Percentiles rank a stretch among this genome's conserved stretches.
Evolutionary conservation across 148 eudicot genomes (phyloP).

Genomic region (Oxyria digyna): DNA sequence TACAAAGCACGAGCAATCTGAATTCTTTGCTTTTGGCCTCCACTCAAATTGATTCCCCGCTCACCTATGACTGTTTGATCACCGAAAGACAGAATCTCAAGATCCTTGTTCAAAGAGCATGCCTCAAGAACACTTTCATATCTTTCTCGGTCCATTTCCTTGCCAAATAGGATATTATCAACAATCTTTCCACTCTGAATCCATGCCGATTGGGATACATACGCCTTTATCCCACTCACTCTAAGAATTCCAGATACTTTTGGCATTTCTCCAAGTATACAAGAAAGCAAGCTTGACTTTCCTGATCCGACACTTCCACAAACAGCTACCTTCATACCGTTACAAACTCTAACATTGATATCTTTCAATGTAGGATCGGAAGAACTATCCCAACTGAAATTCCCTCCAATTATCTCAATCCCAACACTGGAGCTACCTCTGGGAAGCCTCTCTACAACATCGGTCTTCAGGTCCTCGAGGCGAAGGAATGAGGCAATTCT

Average conservation of each 20-base stretch:
- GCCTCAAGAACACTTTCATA: neutral
- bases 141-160: constrained; percentile 7
- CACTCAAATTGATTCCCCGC: constrained; percentile 8
- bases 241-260: neutral
- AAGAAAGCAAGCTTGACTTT: constrained; percentile 9
- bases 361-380: constrained; percentile 30
- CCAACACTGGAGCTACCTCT: constrained; percentile 18
- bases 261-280: constrained; percentile 7
- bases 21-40: too few relatives aligned
- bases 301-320: constrained; percentile 12
- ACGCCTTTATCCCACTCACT: constrained; percentile 8
- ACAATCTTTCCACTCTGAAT: constrained; percentile 10
- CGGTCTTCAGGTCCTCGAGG: constrained; percentile 30
- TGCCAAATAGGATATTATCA: constrained; percentile 11
- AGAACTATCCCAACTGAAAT: constrained; percentile 39
- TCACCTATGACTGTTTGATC: constrained; percentile 10
- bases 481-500: constrained; percentile 36
- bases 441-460: constrained; percentile 27
- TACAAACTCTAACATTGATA: constrained; percentile 7
- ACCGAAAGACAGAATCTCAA: constrained; percentile 9
- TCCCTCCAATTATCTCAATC: constrained; percentile 35
- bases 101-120: constrained; percentile 9
- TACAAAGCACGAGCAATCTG: constrained; percentile 11
- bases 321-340: constrained; percentile 9
- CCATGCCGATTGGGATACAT: constrained; percentile 8